Evolutionary conservation across 441 rosid genomes (phyloP).

Genomic region (Dalechampia spathulata): DNA sequence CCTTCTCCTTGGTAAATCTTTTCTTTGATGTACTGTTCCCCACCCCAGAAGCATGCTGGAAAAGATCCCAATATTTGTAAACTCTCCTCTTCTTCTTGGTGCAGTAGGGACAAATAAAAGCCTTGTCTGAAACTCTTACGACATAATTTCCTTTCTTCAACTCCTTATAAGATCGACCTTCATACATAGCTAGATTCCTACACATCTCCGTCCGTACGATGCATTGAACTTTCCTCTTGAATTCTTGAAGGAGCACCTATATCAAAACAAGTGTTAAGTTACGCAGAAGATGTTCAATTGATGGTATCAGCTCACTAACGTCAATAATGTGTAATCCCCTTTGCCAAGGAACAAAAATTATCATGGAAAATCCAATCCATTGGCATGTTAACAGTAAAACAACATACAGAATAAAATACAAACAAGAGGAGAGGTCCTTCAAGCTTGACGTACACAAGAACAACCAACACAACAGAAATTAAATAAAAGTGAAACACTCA

Average conservation of each 20-base stretch:
- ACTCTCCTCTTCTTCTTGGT: conserved; percentile 61
- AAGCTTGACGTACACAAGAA: too few relatives aligned
- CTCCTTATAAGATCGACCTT: conserved; percentile 45
- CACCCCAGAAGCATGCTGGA: conserved; percentile 94
- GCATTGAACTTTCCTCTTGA: conserved; percentile 27
- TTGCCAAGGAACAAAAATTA: neutral
- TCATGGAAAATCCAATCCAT: too few relatives aligned
- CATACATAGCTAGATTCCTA: conserved; percentile 51
- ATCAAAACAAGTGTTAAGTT: neutral
- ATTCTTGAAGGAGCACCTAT: conserved; percentile 6
- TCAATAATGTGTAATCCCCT: neutral
- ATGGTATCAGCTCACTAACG: neutral
- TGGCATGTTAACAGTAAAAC: too few relatives aligned
- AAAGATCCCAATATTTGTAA: conserved; percentile 59
- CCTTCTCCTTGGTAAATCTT: conserved; percentile 62
- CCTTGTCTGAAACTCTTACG: conserved; percentile 44
- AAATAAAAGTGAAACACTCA: too few relatives aligned
- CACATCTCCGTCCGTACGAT: conserved; percentile 35
- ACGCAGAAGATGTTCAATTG: neutral
- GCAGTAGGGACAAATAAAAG: conserved; percentile 75
- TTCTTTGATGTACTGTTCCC: conserved; percentile 68
- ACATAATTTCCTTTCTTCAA: conserved; percentile 54
- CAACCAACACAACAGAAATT: too few relatives aligned
- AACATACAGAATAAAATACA: too few relatives aligned
- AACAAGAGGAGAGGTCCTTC: too few relatives aligned